Evolutionary conservation across 148 eudicot species (phyloP), one percentile per base, ranked within the genome.

Genomic region (Agrostemma githago): DNA sequence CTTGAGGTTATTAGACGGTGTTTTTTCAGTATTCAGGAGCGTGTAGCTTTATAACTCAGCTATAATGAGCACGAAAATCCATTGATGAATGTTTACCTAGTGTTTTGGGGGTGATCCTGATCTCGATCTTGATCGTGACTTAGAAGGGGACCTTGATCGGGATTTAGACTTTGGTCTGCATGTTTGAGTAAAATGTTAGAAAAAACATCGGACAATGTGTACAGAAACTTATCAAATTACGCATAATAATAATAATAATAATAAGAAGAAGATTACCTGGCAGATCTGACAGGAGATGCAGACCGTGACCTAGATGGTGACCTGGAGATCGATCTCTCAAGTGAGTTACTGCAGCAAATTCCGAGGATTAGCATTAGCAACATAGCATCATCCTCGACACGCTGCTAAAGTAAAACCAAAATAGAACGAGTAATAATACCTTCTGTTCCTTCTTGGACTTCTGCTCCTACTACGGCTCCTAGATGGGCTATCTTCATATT

Each of bases 221-320:
- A 39, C 54, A 54, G 53, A 14, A 70, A 54, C 4, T 5, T 40
- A 71, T 38, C 51, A 34, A 19, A 68, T 60, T 19, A 34, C 15
- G 40, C 21, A 59, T 12, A 41, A 19, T 57, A 66, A 44, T n/a
- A n/a, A n/a, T n/a, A n/a, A n/a, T n/a, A n/a, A n/a, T n/a, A n/a
- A 19, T 57, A 66, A 44, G 14, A 67, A 61, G 40, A 17, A 53
- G 72, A 37, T 57, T 83, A 91, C 99, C 97, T 92, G 66, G 89
- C 64, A 8, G 87, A 42, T 80, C 85, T 92, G 65, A 84, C 87
- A 76, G 97, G 99, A 61, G 99, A 81, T 61, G 86, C 86, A 44
- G 97, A 92, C 74, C 90, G 84, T 68, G 97, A 85, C 77, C 89
- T 88, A 72, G 88, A 84, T 43, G 76, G 84, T 60, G 97, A 91